A percentile compares a stretch with the other conserved stretches of the same genome.
phyloP scores from a whole-genome alignment of 176 grass and related monocot genomes.

The Avena sativa region DNA sequence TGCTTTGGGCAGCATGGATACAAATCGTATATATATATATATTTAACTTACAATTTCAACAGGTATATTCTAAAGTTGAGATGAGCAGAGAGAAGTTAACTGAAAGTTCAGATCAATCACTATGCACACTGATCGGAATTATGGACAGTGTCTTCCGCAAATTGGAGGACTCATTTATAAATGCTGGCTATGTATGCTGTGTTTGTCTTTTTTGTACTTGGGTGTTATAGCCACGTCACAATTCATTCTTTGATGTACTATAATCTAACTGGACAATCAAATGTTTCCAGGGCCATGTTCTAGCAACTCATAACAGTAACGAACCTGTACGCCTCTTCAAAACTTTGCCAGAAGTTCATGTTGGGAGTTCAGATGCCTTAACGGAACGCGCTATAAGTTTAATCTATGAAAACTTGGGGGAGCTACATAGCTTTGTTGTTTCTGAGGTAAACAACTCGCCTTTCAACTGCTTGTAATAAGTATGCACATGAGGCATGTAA shows the following conservation, averaged over 20 bases:
- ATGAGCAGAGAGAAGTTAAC: neutral
- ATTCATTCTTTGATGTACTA: neutral
- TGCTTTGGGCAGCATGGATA: neutral
- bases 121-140: neutral
- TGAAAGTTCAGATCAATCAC: neutral
- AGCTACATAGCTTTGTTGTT: neutral
- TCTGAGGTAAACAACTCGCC: neutral
- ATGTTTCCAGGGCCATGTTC: neutral
- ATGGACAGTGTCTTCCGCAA: neutral
- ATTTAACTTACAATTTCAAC: conserved; percentile 18
- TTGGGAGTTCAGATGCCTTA: neutral
- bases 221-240: neutral
- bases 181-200: neutral
- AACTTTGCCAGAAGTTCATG: neutral
- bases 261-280: neutral
- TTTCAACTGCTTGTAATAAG: neutral
- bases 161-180: neutral
- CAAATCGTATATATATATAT: neutral
- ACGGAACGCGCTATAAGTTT: neutral
- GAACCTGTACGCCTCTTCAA: neutral
- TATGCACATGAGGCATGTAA: neutral
- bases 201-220: neutral
- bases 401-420: neutral
- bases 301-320: neutral
- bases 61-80: conserved; percentile 82